phyloP scores from a whole-genome alignment of 2,329 filamentous ascomycete genomes.

The Phoma sp. region DNA sequence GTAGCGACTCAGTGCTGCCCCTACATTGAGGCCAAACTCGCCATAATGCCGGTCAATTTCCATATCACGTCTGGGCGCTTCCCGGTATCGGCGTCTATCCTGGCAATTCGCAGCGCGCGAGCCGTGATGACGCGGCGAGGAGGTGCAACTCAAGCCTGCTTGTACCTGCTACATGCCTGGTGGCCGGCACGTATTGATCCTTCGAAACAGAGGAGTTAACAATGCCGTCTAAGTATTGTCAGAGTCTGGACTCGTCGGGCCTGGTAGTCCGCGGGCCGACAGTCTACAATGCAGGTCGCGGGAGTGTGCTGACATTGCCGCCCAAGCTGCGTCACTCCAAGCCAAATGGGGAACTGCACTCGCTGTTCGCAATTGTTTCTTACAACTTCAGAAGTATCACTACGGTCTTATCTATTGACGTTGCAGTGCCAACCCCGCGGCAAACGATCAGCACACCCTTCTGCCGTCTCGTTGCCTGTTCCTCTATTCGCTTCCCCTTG shows the following conservation, averaged over 20 bases:
- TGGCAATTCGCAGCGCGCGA: neutral
- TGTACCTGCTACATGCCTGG: neutral
- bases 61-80: neutral
- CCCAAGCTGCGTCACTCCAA: neutral
- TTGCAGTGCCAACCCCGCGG: too few species aligned
- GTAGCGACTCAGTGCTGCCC: slow-evolving; percentile 1
- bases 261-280: neutral
- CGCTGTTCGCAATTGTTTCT: too few species aligned
- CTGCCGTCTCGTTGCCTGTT: too few species aligned
- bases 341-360: too few species aligned
- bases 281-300: neutral
- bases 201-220: neutral
- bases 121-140: neutral
- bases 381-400: too few species aligned
- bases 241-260: neutral
- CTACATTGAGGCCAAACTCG: slow-evolving; percentile 4
- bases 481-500: too few species aligned
- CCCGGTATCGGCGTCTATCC: slow-evolving; percentile 8
- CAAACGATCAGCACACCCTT: too few species aligned
- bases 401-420: too few species aligned
- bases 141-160: neutral
- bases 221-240: neutral
- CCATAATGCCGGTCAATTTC: slow-evolving; percentile 1
- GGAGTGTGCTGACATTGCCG: neutral
- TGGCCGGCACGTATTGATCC: neutral